Evolutionary conservation across 306 rosid species (phyloP), one percentile per base, ranked within the genome.

Genomic region (Pterocarpus santalinus): DNA sequence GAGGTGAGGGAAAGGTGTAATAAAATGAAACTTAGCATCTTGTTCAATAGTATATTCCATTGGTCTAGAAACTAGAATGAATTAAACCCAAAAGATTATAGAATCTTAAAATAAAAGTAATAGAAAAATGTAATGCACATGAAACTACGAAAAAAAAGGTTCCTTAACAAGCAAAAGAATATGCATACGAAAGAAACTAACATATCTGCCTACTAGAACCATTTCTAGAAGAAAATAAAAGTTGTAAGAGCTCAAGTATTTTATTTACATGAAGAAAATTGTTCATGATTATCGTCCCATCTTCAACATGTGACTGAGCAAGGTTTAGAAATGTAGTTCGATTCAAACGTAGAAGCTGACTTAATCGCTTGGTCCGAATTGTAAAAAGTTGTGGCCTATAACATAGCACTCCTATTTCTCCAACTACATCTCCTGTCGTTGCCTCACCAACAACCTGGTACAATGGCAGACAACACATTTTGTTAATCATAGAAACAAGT

Each of bases 331-430:
- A 88, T 7, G 89, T 35, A 46, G 91, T 79, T 13, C 95, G 89
- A 70, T 67, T 86, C 85, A 94, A 43, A 51, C 95, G 94, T 67
- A 95, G 81, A 77, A 95, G 85, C 83, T 92, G 95, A 76, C 92
- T 71, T 78, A 95, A 71, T 76, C 92, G 82, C 74, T 86, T 92
- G 5, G 95, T 92, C 60, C 97, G 90, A 38, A 88, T 87, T 15
- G 97, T 89, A 70, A 88, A 89, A 33, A 76, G 38, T 28, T 95
- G 97, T 13, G 98, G 97, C 81, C 89, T 85, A 78, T 90, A 92
- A 87, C 97, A 90, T 34, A 92, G 83, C 78, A 91, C 92, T 15
- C 97, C 97, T 68, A 89, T 78, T 81, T 89, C 98, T 5, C 97
- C 98, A 68, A 89, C 56, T 11, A 91, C 46, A 39, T 91, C 90